Evolutionary conservation across 495 filamentous ascomycete species (phyloP), one percentile per base, ranked within the genome.

Genomic region (Bacidia gigantensis): DNA sequence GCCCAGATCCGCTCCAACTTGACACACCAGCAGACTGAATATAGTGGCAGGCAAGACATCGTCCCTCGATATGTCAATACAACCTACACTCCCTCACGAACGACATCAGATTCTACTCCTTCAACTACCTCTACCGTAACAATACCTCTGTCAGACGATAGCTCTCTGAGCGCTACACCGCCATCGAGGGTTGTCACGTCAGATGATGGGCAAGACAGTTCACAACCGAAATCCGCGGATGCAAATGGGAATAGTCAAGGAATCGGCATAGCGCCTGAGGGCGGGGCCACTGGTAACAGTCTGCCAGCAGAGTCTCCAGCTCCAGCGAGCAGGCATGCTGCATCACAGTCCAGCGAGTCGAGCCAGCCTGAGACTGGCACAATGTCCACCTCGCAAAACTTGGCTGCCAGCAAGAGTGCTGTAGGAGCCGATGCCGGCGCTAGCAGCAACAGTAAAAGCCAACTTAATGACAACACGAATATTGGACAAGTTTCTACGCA

Each of bases 71-170:
- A 17, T 25, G 32, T 38, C 17, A 50, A 50, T 23, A 38, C 14
- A 38, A 50, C 47, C 10, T 32, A 35, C 47, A 20, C 32, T 35
- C 26, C 47, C 20, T 38, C 47, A 21, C 11, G 25, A 1, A 20
- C 20, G 5, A 50, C 47, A 11, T 20, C 21, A n/a, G 29, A 50
- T 25, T 17, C 18, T 26, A 26, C 24, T 49, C 46, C 26, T 38
- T 50, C 47, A 18, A 29, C 47, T 35, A 50, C 47, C 17, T 50
- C 47, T 17, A 11, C 47, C 5, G 26, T 35, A 50, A 17, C 5
- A 38, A 50, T 50, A 50, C 29, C 47, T 18, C 11, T 38, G 17
- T 50, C 47, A n/a, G 17, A n/a, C 26, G 47, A 50, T n/a, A n/a
- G 3, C 18, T 38, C 18, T 18, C 2, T 38, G 14, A 23, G 29